phyloP scores from a whole-genome alignment of 345 rosid genomes.

The Bruguiera sexangula region DNA sequence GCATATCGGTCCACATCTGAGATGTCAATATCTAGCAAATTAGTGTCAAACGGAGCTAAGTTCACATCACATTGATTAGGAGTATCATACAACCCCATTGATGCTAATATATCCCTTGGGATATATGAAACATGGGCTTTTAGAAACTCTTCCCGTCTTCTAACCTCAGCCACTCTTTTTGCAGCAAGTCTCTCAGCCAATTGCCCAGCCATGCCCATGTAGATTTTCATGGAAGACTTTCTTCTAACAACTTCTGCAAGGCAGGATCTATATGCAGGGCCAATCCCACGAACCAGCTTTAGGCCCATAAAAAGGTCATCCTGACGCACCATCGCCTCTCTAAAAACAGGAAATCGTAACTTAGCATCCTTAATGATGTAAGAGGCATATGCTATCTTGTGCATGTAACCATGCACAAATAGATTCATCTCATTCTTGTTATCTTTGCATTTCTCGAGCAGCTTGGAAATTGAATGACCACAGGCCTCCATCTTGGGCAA shows the following conservation, averaged over 20 bases:
- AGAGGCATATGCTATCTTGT: conserved; percentile 65
- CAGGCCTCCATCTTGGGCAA: conserved; percentile 81
- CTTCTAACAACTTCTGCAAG: conserved; percentile 94
- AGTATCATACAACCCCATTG: conserved; percentile 81
- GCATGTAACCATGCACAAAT: conserved; percentile 81
- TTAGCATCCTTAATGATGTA: conserved; percentile 78
- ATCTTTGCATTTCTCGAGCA: conserved; percentile 66
- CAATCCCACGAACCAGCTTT: conserved; percentile 70
- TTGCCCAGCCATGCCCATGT: conserved; percentile 99
- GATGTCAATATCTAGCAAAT: conserved; percentile 74
- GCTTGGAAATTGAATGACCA: conserved; percentile 50
- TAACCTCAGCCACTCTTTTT: conserved; percentile 78
- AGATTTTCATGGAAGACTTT: conserved; percentile 88
- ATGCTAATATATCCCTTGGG: conserved; percentile 72
- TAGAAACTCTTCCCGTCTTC: conserved; percentile 86
- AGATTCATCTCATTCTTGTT: conserved; percentile 88
- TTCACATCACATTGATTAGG: conserved; percentile 96
- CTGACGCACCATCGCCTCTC: conserved; percentile 84
- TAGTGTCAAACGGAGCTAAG: conserved; percentile 75
- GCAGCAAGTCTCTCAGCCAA: conserved; percentile 92
- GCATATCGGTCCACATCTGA: conserved; percentile 76
- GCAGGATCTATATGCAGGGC: conserved; percentile 94
- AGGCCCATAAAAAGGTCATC: conserved; percentile 69
- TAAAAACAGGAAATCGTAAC: conserved; percentile 89
- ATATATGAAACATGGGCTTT: conserved; percentile 59